phyloP scores from a whole-genome alignment of 1,284 basidiomycete species.

The Peniophora sp. region DNA sequence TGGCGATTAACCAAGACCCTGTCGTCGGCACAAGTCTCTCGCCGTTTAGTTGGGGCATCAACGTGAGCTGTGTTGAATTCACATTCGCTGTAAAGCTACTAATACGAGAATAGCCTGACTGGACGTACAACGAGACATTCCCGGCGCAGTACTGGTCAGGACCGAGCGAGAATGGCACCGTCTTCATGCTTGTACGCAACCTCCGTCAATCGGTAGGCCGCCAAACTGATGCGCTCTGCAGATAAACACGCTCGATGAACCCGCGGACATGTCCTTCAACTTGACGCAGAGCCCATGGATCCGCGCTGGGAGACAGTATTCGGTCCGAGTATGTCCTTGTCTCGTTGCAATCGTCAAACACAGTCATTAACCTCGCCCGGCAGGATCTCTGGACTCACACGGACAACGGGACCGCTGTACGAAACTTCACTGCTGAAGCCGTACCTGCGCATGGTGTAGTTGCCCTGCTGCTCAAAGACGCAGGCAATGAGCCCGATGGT shows the following conservation, averaged over 20 bases:
- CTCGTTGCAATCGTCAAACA: not conserved
- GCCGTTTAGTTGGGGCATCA: constrained; percentile 40
- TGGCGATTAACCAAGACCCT: constrained; percentile 39
- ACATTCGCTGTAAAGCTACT: not conserved
- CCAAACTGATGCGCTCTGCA: constrained; percentile 6
- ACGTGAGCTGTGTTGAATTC: constrained; percentile 24
- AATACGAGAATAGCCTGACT: constrained; percentile 30
- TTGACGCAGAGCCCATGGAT: constrained; percentile 67
- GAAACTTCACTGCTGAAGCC: constrained; percentile 48
- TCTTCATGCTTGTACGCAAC: constrained; percentile 31
- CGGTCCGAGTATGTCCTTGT: constrained; percentile 39
- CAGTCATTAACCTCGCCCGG: not conserved
- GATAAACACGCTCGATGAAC: constrained; percentile 39
- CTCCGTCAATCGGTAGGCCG: not conserved
- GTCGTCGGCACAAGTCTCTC: constrained; percentile 30
- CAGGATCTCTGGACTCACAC: constrained; percentile 67
- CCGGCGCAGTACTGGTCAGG: constrained; percentile 51
- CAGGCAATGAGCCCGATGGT: constrained; percentile 55
- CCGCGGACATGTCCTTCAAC: constrained; percentile 52
- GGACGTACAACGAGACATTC: constrained; percentile 34
- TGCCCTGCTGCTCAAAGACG: constrained; percentile 56
- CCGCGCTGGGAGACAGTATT: constrained; percentile 54
- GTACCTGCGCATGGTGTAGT: constrained; percentile 67
- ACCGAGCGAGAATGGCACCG: constrained; percentile 37
- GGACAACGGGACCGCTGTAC: constrained; percentile 55